Evolutionary conservation across 306 rosid species (phyloP).

Genomic region (Prunus dulcis): DNA sequence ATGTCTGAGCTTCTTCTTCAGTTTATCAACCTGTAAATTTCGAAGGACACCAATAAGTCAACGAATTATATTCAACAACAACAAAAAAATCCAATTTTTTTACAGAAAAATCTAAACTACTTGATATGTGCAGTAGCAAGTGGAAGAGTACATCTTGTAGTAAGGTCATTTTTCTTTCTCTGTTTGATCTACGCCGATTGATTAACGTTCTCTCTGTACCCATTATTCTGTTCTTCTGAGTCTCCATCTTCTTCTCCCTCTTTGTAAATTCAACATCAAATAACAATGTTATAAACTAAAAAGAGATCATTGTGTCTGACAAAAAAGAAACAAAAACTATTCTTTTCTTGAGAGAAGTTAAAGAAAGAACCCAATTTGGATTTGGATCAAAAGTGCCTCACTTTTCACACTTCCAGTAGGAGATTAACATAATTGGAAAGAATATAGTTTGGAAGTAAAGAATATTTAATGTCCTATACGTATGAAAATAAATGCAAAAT

Average conservation of each 20-base stretch:
- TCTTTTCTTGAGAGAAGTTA: slow-evolving; percentile 52
- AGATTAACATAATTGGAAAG: slow-evolving; percentile 24
- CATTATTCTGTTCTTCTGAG: slow-evolving; percentile 39
- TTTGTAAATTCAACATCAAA: slow-evolving; percentile 34
- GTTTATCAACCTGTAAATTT: slow-evolving; percentile 68
- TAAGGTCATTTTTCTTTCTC: slow-evolving; percentile 78
- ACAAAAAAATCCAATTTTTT: not conserved
- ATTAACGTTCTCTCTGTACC: slow-evolving; percentile 45
- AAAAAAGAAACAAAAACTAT: slow-evolving; percentile 31
- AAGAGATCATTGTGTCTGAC: not conserved
- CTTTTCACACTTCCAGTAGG: slow-evolving; percentile 23
- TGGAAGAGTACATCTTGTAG: slow-evolving; percentile 66
- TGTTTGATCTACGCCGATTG: slow-evolving; percentile 59
- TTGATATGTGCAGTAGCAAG: not conserved
- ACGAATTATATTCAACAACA: not conserved
- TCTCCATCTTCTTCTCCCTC: slow-evolving; percentile 72
- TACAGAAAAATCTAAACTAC: not conserved
- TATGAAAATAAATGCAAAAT: slow-evolving; percentile 7
- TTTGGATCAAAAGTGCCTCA: slow-evolving; percentile 52
- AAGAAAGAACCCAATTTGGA: slow-evolving; percentile 41
- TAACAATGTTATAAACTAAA: not conserved
- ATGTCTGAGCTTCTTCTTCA: slow-evolving; percentile 92
- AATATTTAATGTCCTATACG: slow-evolving; percentile 12
- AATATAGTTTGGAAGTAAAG: not conserved
- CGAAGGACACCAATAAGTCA: slow-evolving; percentile 10